Conservation (phyloP, 1,139 yeast genomes). For the Blastobotrys serpentis region DNA sequence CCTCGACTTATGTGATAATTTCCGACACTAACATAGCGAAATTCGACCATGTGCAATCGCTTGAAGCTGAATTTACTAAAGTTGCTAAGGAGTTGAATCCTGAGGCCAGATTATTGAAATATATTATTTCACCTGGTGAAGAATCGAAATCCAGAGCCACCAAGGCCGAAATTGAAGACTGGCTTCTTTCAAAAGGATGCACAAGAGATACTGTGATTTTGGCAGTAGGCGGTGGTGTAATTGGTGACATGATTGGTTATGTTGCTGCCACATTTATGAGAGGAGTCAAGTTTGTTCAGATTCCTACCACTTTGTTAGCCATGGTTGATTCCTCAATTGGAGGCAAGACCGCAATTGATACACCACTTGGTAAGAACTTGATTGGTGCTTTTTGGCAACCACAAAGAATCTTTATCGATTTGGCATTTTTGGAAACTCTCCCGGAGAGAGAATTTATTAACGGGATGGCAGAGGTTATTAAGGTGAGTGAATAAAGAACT, state of each 20-base stretch:
- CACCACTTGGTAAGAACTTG: constrained; percentile 95
- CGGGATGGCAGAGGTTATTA: constrained; percentile 98
- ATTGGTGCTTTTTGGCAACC: constrained; percentile 99
- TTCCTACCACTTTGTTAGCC: constrained; percentile 89
- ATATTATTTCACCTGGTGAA: constrained; percentile 89
- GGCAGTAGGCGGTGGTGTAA: constrained; percentile 98
- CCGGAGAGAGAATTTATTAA: constrained; percentile 94
- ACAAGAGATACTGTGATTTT: constrained; percentile 93
- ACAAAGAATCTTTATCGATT: constrained; percentile 80
- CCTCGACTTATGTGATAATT: constrained; percentile 89
- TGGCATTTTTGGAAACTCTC: constrained; percentile 79
- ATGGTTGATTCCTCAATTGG: constrained; percentile 99
- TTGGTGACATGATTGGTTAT: constrained; percentile 98
- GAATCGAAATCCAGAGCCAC: constrained; percentile 83
- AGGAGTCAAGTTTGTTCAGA: constrained; percentile 90
- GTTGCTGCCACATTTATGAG: constrained; percentile 99
- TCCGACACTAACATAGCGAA: constrained; percentile 81
- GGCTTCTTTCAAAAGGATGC: constrained; percentile 78
- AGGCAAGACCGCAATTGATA: constrained; percentile 97
- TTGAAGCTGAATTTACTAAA: constrained; percentile 40
- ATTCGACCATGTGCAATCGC: constrained; percentile 56
- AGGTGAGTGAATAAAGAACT: constrained; percentile 43
- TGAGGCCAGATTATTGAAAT: constrained; percentile 54
- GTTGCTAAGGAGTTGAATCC: constrained; percentile 15
- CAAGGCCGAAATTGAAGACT: constrained; percentile 93